Percentiles rank a stretch among this genome's conserved stretches.
These are phyloP conservation scores for Crithidia expoeki DNA, from an alignment of 208 protist genomes.

Conservation along the genomic window DNA sequence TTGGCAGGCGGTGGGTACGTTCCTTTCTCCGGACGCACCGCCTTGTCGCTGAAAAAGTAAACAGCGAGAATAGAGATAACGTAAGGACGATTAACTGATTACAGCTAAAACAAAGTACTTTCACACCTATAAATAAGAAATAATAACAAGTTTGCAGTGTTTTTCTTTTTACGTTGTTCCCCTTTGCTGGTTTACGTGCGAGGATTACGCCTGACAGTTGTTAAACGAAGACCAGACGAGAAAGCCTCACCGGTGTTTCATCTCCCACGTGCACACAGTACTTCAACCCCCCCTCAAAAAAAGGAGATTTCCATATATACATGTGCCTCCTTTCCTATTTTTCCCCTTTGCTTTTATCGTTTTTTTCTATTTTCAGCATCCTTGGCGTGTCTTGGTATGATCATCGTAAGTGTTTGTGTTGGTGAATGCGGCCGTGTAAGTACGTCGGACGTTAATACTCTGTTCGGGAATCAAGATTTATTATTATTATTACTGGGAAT, in stretches of 20 bases:
- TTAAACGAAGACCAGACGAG: too few relatives aligned
- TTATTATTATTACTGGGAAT: too few relatives aligned
- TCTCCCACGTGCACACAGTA: too few relatives aligned
- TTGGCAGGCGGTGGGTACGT: slow-evolving; percentile 25
- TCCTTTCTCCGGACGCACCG: slow-evolving; percentile 4
- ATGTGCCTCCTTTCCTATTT: background rate
- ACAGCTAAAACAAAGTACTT: background rate
- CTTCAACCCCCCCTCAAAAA: too few relatives aligned
- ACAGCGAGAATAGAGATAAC: too few relatives aligned
- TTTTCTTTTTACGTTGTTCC: background rate
- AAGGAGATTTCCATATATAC: too few relatives aligned
- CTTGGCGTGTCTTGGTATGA: slow-evolving; percentile 26
- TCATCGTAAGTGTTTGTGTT: slow-evolving; percentile 1
- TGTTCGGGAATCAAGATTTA: too few relatives aligned
- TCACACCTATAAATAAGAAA: background rate
- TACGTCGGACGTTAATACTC: too few relatives aligned
- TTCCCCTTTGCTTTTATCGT: slow-evolving; percentile 7
- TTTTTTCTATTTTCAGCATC: slow-evolving; percentile 9
- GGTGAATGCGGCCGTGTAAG: too few relatives aligned
- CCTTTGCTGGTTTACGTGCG: too few relatives aligned
- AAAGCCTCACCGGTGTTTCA: too few relatives aligned
- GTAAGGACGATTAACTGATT: slow-evolving; percentile 13
- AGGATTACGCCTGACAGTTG: too few relatives aligned
- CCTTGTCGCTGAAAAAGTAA: slow-evolving; percentile 14
- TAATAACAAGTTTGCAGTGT: background rate